phyloP scores from a whole-genome alignment of 768 basidiomycete genomes.

The Leccinum obscurum region DNA sequence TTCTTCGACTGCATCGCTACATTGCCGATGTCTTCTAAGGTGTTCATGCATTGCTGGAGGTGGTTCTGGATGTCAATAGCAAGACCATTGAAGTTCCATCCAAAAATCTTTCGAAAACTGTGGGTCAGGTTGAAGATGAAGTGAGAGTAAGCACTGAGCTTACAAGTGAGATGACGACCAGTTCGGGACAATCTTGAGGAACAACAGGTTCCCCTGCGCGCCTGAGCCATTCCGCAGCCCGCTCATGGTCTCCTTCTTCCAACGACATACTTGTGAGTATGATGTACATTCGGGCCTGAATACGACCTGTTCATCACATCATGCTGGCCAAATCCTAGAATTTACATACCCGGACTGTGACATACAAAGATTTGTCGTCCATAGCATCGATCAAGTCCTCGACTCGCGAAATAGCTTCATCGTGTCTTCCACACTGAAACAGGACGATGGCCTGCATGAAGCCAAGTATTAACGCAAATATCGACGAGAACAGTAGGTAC shows the following conservation, averaged over 20 bases:
- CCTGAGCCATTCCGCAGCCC: not conserved
- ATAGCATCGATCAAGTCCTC: no score
- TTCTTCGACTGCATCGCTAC: not conserved
- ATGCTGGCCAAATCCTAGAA: no score
- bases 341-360: conserved; percentile 4
- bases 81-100: conserved; percentile 13
- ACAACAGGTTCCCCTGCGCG: no score
- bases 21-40: not conserved
- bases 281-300: not conserved
- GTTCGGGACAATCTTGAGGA: not conserved
- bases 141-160: not conserved
- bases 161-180: conserved; percentile 11
- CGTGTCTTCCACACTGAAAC: not conserved
- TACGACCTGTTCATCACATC: not conserved
- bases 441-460: conserved; percentile 5
- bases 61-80: not conserved
- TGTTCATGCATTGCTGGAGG: not conserved
- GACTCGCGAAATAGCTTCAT: no score
- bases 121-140: not conserved
- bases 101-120: conserved; percentile 1
- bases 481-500: accelerated
- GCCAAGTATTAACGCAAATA: not conserved
- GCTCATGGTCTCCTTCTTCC: not conserved
- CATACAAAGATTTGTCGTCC: no score
- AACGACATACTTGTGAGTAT: not conserved